A percentile compares a stretch with the other conserved stretches of the same genome.
Evolutionary conservation across 208 protist genomes (phyloP).

Genomic region (Wallacemonas rigidus): DNA sequence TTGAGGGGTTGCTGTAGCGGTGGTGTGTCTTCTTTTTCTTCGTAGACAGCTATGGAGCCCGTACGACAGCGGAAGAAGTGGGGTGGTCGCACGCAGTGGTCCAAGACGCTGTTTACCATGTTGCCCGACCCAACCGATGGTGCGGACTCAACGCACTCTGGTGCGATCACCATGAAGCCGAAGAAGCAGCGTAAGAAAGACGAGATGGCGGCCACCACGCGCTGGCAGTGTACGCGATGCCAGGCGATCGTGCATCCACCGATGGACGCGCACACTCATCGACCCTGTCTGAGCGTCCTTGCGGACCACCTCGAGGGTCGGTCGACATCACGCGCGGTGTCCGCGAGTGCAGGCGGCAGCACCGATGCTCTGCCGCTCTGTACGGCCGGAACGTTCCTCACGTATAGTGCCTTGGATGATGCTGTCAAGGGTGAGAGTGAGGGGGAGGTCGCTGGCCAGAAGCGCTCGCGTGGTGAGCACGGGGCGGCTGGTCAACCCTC

Average conservation of each 20-base stretch:
- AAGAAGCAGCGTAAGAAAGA: constrained; percentile 25
- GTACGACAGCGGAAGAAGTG: neutral
- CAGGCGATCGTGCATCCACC: constrained; percentile 29
- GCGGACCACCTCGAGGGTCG: constrained; percentile 51
- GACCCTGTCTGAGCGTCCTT: constrained; percentile 38
- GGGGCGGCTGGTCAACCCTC: too few relatives aligned
- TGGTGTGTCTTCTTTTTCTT: too few relatives aligned
- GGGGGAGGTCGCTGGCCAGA: neutral
- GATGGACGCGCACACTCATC: constrained; percentile 34
- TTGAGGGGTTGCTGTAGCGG: too few relatives aligned
- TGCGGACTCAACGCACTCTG: neutral
- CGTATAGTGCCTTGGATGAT: neutral
- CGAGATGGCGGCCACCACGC: constrained; percentile 24
- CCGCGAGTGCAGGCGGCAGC: too few relatives aligned
- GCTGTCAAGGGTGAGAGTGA: neutral
- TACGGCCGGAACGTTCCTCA: neutral
- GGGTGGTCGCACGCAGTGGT: constrained; percentile 30
- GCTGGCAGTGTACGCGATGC: constrained; percentile 53
- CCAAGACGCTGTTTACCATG: constrained; percentile 52
- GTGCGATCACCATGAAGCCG: constrained; percentile 2
- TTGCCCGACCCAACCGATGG: constrained; percentile 8
- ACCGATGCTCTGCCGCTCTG: neutral
- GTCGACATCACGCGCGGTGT: neutral
- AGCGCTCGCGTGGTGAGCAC: neutral
- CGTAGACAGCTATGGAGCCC: neutral